These are phyloP conservation scores for Mucor mucedo DNA, from an alignment of 371 early-diverging fungal species.

Conservation along the genomic window DNA sequence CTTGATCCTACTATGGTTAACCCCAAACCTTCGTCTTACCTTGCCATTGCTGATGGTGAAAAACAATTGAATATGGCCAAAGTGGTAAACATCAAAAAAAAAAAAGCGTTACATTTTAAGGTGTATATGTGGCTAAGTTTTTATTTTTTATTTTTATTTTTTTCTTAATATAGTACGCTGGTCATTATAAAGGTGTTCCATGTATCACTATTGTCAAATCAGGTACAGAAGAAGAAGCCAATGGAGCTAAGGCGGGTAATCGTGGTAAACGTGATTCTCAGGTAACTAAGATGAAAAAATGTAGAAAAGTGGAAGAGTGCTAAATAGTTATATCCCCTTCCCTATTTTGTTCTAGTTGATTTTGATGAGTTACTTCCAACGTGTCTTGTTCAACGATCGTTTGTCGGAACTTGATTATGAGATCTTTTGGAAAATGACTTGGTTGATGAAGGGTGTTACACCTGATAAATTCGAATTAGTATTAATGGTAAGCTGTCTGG, in stretches of 20 bases:
- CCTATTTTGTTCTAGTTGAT: conserved; percentile 49
- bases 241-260: conserved; percentile 86
- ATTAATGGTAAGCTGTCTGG: conserved; percentile 75
- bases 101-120: not conserved
- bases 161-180: conserved; percentile 67
- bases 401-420: conserved; percentile 96
- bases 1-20: conserved; percentile 56
- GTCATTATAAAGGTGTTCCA: conserved; percentile 88
- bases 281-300: conserved; percentile 44
- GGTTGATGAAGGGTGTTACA: conserved; percentile 79
- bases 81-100: conserved; percentile 50
- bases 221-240: conserved; percentile 80
- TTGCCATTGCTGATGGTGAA: conserved; percentile 90
- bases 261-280: conserved; percentile 99
- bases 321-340: no score
- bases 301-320: no score
- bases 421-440: conserved; percentile 89
- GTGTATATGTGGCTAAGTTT: not conserved
- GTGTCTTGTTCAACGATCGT: conserved; percentile 91
- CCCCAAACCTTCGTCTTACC: conserved; percentile 73
- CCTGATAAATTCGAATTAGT: conserved; percentile 91
- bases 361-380: conserved; percentile 95
- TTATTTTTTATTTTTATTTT: conserved; percentile 6
- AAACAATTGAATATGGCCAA: conserved; percentile 94
- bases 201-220: conserved; percentile 92